These are phyloP conservation scores for Podaxis carcinomalis DNA, from an alignment of 768 basidiomycete species.

Conservation along the genomic window DNA sequence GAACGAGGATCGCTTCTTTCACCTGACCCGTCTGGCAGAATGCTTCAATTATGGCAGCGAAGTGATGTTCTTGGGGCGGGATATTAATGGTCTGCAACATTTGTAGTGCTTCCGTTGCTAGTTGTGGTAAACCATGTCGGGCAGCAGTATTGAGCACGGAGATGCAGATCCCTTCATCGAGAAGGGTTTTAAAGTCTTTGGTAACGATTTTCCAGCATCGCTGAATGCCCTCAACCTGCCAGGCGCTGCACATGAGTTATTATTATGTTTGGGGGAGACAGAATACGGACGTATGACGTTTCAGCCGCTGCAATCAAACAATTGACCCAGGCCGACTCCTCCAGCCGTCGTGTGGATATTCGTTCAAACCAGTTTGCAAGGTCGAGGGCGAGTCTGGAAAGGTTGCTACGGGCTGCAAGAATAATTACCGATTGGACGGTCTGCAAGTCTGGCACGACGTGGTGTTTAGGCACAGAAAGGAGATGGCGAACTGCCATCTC, in stretches of 20 bases:
- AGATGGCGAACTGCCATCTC: conserved; percentile 65
- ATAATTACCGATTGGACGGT: conserved; percentile 50
- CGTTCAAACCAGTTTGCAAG: conserved; percentile 59
- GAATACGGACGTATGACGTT: conserved; percentile 58
- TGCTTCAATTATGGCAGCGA: conserved; percentile 74
- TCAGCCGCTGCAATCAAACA: conserved; percentile 66
- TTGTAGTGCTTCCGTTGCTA: conserved; percentile 64
- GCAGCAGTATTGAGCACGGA: conserved; percentile 70
- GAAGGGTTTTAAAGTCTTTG: conserved; percentile 44
- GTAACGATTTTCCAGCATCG: conserved; percentile 60
- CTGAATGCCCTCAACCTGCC: conserved; percentile 62
- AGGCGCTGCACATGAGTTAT: neutral
- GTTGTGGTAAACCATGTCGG: conserved; percentile 63
- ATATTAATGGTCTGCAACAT: conserved; percentile 46
- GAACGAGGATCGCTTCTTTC: conserved; percentile 56
- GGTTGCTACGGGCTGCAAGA: conserved; percentile 47
- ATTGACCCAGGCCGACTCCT: conserved; percentile 54
- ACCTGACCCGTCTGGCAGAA: conserved; percentile 54
- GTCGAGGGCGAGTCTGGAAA: conserved; percentile 69
- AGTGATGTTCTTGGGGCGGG: conserved; percentile 64
- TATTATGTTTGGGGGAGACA: conserved; percentile 1
- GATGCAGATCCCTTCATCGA: conserved; percentile 73
- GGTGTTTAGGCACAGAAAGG: conserved; percentile 49
- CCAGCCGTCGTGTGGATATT: conserved; percentile 47
- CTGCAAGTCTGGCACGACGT: conserved; percentile 45